Percentiles rank a stretch among this genome's conserved stretches.
Evolutionary conservation across 345 rosid species (phyloP).

Genomic region (Nephelium lappaceum): DNA sequence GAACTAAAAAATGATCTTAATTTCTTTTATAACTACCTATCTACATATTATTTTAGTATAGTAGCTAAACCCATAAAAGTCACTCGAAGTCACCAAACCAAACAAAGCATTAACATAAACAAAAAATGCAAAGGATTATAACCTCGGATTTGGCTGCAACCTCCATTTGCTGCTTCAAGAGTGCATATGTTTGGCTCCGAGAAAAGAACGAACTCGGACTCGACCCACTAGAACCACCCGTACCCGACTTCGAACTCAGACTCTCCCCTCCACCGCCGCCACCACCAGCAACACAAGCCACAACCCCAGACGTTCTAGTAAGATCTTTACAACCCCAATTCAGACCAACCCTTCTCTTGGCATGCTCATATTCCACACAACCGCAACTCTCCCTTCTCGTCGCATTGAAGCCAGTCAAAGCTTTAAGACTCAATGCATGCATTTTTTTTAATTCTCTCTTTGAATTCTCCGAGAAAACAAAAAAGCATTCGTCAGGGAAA

Average conservation of each 20-base stretch:
- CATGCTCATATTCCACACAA: slow-evolving; percentile 1
- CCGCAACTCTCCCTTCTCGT: slow-evolving; percentile 20
- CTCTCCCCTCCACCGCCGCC: slow-evolving; percentile 36
- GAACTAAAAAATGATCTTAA: too few relatives aligned
- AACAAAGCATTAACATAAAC: not conserved
- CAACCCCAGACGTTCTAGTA: slow-evolving; percentile 30
- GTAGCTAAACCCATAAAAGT: too few relatives aligned
- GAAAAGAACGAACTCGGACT: slow-evolving; percentile 38
- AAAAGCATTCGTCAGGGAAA: not conserved
- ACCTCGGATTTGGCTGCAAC: slow-evolving; percentile 74
- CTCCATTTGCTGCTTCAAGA: slow-evolving; percentile 68
- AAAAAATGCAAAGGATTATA: not conserved
- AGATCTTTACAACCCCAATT: slow-evolving; percentile 18
- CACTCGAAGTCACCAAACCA: too few relatives aligned
- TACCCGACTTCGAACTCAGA: slow-evolving; percentile 34
- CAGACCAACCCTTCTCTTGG: slow-evolving; percentile 15
- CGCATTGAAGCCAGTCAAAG: slow-evolving; percentile 35
- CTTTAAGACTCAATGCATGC: slow-evolving; percentile 46
- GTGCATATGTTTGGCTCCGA: slow-evolving; percentile 62
- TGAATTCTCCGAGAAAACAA: not conserved
- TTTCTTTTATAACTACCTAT: too few relatives aligned
- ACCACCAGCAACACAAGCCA: slow-evolving; percentile 43
- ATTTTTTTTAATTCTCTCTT: slow-evolving; percentile 18
- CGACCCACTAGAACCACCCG: slow-evolving; percentile 26
- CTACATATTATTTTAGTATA: too few relatives aligned